These are phyloP conservation scores for Pulveroboletus sp. DNA, from an alignment of 768 basidiomycete species.

Conservation along the genomic window DNA sequence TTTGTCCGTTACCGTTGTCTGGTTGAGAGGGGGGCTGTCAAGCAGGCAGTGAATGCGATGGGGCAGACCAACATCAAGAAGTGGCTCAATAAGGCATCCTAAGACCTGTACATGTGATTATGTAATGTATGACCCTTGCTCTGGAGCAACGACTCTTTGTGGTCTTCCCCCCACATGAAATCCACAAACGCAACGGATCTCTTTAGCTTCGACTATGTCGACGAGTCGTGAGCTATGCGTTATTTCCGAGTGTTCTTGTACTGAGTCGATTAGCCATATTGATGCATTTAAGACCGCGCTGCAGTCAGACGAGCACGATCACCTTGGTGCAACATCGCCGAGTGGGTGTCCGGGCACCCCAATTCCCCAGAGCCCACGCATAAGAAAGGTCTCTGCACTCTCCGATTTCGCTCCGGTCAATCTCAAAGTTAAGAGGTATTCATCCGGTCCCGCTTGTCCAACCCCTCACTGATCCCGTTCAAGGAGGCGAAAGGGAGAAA, in stretches of 20 bases:
- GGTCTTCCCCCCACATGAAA: slow-evolving; percentile 9
- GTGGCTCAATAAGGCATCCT: slow-evolving; percentile 63
- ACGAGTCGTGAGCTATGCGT: slow-evolving; percentile 60
- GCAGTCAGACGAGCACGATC: slow-evolving; percentile 49
- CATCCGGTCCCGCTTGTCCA: not conserved
- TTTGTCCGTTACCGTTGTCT: slow-evolving; percentile 75
- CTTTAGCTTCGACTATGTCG: slow-evolving; percentile 58
- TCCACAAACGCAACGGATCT: slow-evolving; percentile 9
- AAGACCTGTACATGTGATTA: slow-evolving; percentile 17
- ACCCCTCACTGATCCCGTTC: slow-evolving; percentile 3
- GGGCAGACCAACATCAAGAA: slow-evolving; percentile 73
- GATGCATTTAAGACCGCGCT: slow-evolving; percentile 78
- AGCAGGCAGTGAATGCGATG: slow-evolving; percentile 58
- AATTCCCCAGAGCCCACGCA: slow-evolving; percentile 40
- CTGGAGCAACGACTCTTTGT: not conserved
- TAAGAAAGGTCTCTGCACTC: slow-evolving; percentile 78
- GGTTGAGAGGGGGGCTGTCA: slow-evolving; percentile 63
- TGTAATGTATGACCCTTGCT: slow-evolving; percentile 14
- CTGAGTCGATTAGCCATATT: slow-evolving; percentile 49
- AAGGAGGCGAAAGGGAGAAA: slow-evolving; percentile 38
- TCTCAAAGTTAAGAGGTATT: slow-evolving; percentile 71
- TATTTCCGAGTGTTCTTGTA: not conserved
- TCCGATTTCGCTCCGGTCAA: slow-evolving; percentile 92
- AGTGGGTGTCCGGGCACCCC: slow-evolving; percentile 20
- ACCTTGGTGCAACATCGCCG: slow-evolving; percentile 22